Percentiles rank a stretch among this genome's conserved stretches.
Evolutionary conservation across 805 yeast genomes (phyloP).

Genomic region (Blastobotrys americana): DNA sequence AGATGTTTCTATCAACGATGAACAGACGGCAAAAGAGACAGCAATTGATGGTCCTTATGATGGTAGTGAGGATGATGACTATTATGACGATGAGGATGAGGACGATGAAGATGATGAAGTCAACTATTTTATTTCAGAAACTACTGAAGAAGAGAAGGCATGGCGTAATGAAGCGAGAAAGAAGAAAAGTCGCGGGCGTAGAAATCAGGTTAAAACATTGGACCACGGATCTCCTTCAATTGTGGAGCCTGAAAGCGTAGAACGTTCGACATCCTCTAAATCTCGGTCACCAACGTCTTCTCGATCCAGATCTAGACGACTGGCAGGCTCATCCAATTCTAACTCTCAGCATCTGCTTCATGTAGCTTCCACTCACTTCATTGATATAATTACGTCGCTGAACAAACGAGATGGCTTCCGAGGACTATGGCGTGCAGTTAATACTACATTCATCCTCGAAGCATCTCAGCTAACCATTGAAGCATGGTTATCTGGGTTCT

Average conservation of each 20-base stretch:
- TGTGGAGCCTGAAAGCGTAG: background rate
- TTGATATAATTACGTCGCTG: conserved; percentile 39
- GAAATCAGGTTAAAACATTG: conserved; percentile 2
- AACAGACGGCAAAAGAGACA: conserved; percentile 8
- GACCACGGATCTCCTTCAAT: too few species aligned
- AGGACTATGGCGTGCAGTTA: conserved; percentile 62
- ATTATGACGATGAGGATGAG: conserved; percentile 24
- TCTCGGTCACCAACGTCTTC: background rate
- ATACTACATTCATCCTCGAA: conserved; percentile 68
- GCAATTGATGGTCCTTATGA: conserved; percentile 5
- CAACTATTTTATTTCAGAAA: conserved; percentile 36
- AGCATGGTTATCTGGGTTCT: conserved; percentile 86
- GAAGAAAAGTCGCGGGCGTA: conserved; percentile 3
- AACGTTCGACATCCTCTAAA: background rate
- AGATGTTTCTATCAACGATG: too few species aligned
- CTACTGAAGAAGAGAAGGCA: conserved; percentile 15
- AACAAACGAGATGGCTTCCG: conserved; percentile 57
- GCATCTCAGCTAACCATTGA: conserved; percentile 71
- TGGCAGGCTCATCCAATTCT: conserved; percentile 3
- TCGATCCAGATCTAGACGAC: background rate
- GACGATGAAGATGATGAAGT: conserved; percentile 38
- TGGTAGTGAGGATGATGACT: conserved; percentile 18
- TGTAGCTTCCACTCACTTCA: conserved; percentile 27
- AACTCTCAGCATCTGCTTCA: conserved; percentile 10
- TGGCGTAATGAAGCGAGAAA: conserved; percentile 5